phyloP scores from a whole-genome alignment of 164 flowering plant species.

The Kalanchoe fedtschenkoi region DNA sequence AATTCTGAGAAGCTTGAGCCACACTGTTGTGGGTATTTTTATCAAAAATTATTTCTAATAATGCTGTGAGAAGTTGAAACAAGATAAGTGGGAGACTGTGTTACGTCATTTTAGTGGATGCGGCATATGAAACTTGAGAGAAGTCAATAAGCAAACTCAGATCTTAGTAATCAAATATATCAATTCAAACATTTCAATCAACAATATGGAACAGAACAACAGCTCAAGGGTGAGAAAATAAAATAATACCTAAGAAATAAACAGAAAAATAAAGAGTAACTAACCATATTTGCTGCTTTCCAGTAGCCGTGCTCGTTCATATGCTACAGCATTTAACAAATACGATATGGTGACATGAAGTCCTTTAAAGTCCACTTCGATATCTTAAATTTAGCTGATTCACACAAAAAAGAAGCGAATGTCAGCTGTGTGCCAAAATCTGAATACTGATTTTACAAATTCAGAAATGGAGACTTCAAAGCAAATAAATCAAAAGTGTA shows the following conservation, averaged over 20 bases:
- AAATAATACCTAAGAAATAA: background rate
- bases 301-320: background rate
- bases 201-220: background rate
- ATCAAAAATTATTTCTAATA: background rate
- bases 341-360: background rate
- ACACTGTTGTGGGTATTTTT: background rate
- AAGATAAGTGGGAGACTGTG: too few species aligned
- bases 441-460: background rate
- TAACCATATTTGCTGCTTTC: background rate
- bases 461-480: background rate
- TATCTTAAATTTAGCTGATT: background rate
- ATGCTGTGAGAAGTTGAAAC: background rate
- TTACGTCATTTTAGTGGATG: background rate
- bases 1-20: background rate
- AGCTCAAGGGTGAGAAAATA: background rate
- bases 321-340: background rate
- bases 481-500: background rate
- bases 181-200: background rate
- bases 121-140: background rate
- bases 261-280: background rate
- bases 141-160: background rate
- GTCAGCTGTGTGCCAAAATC: background rate
- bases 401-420: background rate
- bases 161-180: background rate
- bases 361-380: background rate